phyloP scores from a whole-genome alignment of 2,329 filamentous ascomycete species.

The Ceratocystis huliohia region DNA sequence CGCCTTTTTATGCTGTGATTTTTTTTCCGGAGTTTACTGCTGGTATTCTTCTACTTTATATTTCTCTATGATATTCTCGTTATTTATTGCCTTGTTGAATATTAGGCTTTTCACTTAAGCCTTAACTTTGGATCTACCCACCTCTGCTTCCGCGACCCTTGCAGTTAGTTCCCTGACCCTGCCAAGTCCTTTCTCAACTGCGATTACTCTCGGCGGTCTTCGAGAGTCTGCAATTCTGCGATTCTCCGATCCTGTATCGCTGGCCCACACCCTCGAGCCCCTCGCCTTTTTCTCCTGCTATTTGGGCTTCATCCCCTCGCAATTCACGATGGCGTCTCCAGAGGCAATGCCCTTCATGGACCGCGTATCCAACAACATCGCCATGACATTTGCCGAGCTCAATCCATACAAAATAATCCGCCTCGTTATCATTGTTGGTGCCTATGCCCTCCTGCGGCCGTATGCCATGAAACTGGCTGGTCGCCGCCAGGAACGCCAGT shows the following conservation, averaged over 20 bases:
- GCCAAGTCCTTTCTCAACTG: background rate
- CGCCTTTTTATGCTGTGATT: background rate
- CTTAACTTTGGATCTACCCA: background rate
- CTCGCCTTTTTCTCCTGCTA: too few species aligned
- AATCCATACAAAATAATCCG: slow-evolving; percentile 49
- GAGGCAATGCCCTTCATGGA: slow-evolving; percentile 17
- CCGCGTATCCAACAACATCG: slow-evolving; percentile 34
- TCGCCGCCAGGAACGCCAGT: slow-evolving; percentile 49
- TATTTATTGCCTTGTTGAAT: too few species aligned
- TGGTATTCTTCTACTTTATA: background rate
- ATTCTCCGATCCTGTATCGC: too few species aligned
- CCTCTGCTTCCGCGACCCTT: background rate
- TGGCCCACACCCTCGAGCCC: background rate
- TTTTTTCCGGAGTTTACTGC: background rate
- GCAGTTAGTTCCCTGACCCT: background rate
- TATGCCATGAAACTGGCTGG: slow-evolving; percentile 58
- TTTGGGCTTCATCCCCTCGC: background rate
- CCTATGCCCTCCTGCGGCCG: slow-evolving; percentile 60
- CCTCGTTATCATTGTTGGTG: slow-evolving; percentile 56
- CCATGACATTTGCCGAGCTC: slow-evolving; percentile 39
- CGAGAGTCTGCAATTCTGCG: background rate
- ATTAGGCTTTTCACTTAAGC: too few species aligned
- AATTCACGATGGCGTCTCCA: slow-evolving; percentile 14
- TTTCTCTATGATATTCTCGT: too few species aligned
- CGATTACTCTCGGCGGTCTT: background rate